Conservation (phyloP, 2,329 filamentous ascomycete genomes). For the Calonectria hongkongensis region DNA sequence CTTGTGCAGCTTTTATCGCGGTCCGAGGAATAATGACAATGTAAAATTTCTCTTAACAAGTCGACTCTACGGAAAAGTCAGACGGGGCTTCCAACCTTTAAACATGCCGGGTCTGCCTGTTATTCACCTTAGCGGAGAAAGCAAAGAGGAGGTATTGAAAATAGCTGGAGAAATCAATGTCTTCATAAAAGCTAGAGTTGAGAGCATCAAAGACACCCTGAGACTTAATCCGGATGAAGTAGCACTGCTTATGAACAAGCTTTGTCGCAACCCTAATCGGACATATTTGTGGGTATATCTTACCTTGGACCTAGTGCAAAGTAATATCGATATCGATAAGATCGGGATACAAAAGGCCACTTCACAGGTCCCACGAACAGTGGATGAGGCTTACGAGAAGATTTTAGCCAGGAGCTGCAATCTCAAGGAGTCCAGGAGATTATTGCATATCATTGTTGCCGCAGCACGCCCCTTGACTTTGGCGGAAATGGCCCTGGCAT, state of each 20-base stretch:
- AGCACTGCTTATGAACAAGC: constrained; percentile 19
- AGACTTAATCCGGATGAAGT: constrained; percentile 12
- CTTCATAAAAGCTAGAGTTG: constrained; percentile 40
- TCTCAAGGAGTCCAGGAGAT: constrained; percentile 35
- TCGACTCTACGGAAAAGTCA: constrained; percentile 55
- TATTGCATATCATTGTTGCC: constrained; percentile 52
- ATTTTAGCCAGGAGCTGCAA: constrained; percentile 50
- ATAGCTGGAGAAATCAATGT: constrained; percentile 50
- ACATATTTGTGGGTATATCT: constrained; percentile 56
- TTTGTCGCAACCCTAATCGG: constrained; percentile 42
- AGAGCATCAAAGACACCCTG: neutral
- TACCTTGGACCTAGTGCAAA: constrained; percentile 42
- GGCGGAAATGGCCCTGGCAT: constrained; percentile 48
- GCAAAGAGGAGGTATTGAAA: constrained; percentile 40
- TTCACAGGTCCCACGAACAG: constrained; percentile 42
- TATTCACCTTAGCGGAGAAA: constrained; percentile 50
- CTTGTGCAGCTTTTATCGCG: constrained; percentile 53
- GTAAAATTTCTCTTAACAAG: constrained; percentile 44
- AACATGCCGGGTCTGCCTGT: constrained; percentile 18
- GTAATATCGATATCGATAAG: constrained; percentile 31
- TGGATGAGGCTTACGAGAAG: constrained; percentile 54
- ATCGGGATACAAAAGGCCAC: constrained; percentile 19
- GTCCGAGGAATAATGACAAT: too few relatives aligned
- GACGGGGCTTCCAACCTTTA: constrained; percentile 42
- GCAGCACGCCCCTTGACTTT: constrained; percentile 51